Evolutionary conservation across 257 asterid genomes (phyloP).

Genomic region (Phtheirospermum japonicum): DNA sequence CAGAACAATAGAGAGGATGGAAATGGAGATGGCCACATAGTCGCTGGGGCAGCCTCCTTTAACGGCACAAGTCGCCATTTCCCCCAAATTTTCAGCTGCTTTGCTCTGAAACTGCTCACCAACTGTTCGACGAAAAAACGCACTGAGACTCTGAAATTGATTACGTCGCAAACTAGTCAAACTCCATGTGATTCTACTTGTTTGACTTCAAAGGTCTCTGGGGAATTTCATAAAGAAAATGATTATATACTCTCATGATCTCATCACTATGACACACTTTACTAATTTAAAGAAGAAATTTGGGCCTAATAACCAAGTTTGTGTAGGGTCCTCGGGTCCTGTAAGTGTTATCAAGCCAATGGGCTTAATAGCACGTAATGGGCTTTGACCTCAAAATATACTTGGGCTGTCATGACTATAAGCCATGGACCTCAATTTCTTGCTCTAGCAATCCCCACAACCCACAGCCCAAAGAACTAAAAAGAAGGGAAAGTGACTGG

Average conservation of each 20-base stretch:
- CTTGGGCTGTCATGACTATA: no score
- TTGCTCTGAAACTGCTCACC: constrained; percentile 28
- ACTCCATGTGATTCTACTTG: constrained; percentile 15
- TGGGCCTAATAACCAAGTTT: no score
- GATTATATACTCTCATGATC: no score
- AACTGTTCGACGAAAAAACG: constrained; percentile 35
- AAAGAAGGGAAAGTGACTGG: no score
- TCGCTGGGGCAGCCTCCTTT: constrained; percentile 89
- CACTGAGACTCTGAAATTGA: not conserved
- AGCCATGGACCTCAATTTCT: no score
- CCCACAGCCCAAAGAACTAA: no score
- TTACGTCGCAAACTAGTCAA: constrained; percentile 22
- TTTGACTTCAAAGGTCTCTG: constrained; percentile 10
- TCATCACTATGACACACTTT: no score
- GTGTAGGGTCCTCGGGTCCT: no score
- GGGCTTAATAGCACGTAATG: not conserved
- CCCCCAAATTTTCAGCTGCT: constrained; percentile 38
- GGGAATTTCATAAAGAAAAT: not conserved
- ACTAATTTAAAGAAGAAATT: no score
- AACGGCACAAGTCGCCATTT: constrained; percentile 67
- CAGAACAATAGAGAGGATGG: constrained; percentile 52
- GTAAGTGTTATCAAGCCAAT: not conserved
- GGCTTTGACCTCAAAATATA: no score
- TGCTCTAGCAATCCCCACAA: no score
- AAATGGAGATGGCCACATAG: constrained; percentile 63